Evolutionary conservation across 306 rosid species (phyloP), one percentile per base, ranked within the genome.

Genomic region (Quercus alba): DNA sequence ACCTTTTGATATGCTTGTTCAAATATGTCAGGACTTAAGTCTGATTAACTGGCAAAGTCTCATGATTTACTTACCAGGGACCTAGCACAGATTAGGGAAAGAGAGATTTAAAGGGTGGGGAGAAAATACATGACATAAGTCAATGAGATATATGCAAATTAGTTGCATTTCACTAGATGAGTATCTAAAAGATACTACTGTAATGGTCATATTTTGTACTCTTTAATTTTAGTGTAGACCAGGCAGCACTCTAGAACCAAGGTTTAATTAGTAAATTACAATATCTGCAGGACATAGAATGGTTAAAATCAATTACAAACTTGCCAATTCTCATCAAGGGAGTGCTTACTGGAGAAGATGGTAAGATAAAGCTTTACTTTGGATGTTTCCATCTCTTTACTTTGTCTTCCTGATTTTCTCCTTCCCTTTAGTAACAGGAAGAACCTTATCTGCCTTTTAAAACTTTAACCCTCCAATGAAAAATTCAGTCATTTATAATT

Each of bases 301-400:
- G 85, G 85, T 73, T 82, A 69, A 82, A 57, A 73, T 82, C 82
- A 17, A 82, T 82, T 64, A 63, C 85, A 30, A 82, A 73, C 33
- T 21, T 82, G 73, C 85, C 85, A 46, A 82, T 82, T 63, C 63
- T 82, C 56, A 1, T 82, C 66, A 82, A 82, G 81, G 85, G 85
- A 4, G 31, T 82, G 15, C 85, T 82, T 66, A 77, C 82, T 1
- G 71, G 71, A 56, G 85, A 82, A 77, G 85, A 82, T 64, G 85
- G 82, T 82, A 72, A 67, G 72, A 67, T 35, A 10, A 67, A 8
- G 14, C 72, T 35, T 7, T n/a, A 67, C 13, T 35, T 35, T 18
- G 21, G 21, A 66, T 66, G 3, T 66, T 28, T 3, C 6, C 64
- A 10, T 58, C 25, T 21, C 25, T 58, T 58, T 26, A 58, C 44